These are phyloP conservation scores for Boletus smithii DNA, from an alignment of 1,284 basidiomycete species.

Conservation along the genomic window DNA sequence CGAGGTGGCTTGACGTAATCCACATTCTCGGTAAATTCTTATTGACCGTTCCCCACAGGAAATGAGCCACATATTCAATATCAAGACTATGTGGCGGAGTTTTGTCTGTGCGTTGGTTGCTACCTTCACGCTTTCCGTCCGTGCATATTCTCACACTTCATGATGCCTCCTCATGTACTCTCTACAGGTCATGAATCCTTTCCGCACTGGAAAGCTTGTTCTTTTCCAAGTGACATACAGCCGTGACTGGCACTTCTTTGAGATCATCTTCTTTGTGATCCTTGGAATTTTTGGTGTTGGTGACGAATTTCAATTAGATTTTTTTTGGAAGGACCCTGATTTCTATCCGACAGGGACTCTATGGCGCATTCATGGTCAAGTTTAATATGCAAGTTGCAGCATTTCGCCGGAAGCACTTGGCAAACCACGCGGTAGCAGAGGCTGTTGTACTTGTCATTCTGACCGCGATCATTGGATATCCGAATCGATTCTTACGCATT, in stretches of 20 bases:
- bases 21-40: not conserved
- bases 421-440: constrained; percentile 82
- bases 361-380: constrained; percentile 95
- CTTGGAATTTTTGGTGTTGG: constrained; percentile 93
- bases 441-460: constrained; percentile 84
- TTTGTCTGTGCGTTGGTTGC: constrained; percentile 97
- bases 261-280: constrained; percentile 94
- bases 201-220: constrained; percentile 96
- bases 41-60: constrained; percentile 53
- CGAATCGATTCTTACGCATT: constrained; percentile 91
- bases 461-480: constrained; percentile 91
- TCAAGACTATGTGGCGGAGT: constrained; percentile 97
- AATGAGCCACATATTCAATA: constrained; percentile 97
- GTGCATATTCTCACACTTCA: constrained; percentile 34
- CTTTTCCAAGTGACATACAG: constrained; percentile 98
- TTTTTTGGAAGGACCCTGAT: constrained; percentile 5
- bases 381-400: constrained; percentile 95
- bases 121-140: constrained; percentile 89
- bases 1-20: constrained; percentile 45
- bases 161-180: constrained; percentile 17
- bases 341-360: constrained; percentile 68
- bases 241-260: constrained; percentile 99
- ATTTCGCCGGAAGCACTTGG: constrained; percentile 88
- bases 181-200: constrained; percentile 91
- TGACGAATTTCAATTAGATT: constrained; percentile 11